A percentile compares a stretch with the other conserved stretches of the same genome.
Conservation (phyloP, 78 protist genomes). For the Monocercomonoides exilis region DNA sequence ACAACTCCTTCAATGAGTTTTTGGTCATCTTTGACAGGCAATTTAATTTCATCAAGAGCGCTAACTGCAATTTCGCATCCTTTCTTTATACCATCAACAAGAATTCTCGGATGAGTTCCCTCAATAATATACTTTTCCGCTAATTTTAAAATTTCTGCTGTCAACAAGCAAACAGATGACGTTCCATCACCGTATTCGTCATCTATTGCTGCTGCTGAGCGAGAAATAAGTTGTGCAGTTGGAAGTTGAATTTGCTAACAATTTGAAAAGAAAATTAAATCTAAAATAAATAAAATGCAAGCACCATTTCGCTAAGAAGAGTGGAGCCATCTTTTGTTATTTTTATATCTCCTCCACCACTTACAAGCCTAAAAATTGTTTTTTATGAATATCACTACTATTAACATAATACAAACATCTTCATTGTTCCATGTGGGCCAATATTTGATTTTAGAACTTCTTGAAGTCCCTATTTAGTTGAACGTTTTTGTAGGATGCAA, state of each 20-base stretch:
- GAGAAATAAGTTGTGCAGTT: slow-evolving; percentile 94
- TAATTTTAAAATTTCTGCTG: slow-evolving; percentile 90
- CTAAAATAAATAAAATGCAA: background rate
- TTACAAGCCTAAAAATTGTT: slow-evolving; percentile 65
- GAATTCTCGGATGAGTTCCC: slow-evolving; percentile 94
- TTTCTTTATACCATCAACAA: slow-evolving; percentile 88
- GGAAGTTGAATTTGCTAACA: slow-evolving; percentile 95
- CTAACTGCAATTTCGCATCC: slow-evolving; percentile 70
- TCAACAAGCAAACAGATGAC: slow-evolving; percentile 85
- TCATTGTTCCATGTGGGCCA: slow-evolving; percentile 97
- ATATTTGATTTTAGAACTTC: slow-evolving; percentile 86
- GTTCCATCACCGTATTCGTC: slow-evolving; percentile 99
- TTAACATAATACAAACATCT: slow-evolving; percentile 59
- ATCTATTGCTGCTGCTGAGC: slow-evolving; percentile 98
- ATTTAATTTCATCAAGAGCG: slow-evolving; percentile 32
- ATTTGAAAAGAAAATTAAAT: background rate
- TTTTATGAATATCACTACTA: background rate
- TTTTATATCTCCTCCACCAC: slow-evolving; percentile 94
- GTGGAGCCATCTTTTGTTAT: slow-evolving; percentile 97
- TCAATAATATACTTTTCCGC: slow-evolving; percentile 78
- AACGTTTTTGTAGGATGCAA: no score
- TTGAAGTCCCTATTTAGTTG: slow-evolving; percentile 75
- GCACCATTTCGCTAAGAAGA: slow-evolving; percentile 88
- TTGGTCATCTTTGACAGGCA: background rate
- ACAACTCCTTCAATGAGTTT: background rate